phyloP scores from a whole-genome alignment of 1,284 basidiomycete species.

The Coniferiporia weirii region DNA sequence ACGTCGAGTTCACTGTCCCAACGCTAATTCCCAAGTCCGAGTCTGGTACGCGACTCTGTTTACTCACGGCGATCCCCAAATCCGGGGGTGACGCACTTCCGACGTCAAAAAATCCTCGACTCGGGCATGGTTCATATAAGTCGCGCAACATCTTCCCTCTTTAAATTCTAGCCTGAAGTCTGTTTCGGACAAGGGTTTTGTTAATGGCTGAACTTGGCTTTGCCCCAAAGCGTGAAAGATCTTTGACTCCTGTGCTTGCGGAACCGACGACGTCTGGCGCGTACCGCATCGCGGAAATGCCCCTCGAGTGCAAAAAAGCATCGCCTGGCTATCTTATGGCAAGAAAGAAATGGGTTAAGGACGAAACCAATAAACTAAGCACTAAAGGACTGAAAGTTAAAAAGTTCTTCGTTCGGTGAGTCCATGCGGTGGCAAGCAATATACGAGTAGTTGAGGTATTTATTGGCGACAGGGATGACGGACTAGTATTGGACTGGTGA shows the following conservation, averaged over 20 bases:
- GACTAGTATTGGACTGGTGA: constrained; percentile 16
- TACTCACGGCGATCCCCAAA: not conserved
- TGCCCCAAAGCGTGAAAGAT: constrained; percentile 14
- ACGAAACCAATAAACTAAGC: constrained; percentile 5
- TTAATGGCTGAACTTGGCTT: not conserved
- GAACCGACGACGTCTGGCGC: constrained; percentile 6
- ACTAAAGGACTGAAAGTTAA: constrained; percentile 2
- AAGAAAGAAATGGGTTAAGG: constrained; percentile 4
- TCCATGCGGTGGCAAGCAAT: not conserved
- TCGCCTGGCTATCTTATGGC: not conserved
- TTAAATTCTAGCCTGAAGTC: not conserved
- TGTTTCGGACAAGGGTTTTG: not conserved
- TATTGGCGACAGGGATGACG: constrained; percentile 12
- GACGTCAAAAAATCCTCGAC: no score
- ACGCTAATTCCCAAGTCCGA: not conserved
- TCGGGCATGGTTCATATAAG: not conserved
- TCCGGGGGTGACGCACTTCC: not conserved
- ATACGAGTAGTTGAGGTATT: not conserved
- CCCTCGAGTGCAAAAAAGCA: not conserved
- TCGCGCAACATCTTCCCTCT: not conserved
- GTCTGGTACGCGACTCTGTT: not conserved
- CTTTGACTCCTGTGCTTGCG: constrained; percentile 4
- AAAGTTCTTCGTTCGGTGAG: constrained; percentile 11
- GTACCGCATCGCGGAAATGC: constrained; percentile 6
- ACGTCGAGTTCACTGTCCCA: not conserved